Base-by-base conservation (phyloP, 306 rosid species). In the Cicer chorassanicum region DNA sequence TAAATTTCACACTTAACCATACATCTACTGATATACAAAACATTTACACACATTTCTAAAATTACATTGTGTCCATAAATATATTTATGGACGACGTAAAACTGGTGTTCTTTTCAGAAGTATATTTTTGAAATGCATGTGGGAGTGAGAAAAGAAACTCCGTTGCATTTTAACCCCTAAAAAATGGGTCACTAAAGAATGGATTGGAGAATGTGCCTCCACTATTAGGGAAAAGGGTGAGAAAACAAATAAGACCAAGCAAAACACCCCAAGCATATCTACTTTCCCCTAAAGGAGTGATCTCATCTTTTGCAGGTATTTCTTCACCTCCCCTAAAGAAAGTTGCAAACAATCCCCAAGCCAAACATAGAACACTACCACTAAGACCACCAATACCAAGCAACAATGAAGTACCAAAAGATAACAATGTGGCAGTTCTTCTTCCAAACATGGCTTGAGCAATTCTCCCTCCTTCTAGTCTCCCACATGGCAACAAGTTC, bases 381-480 rank as follows among this genome's bases (percentile, higher is more conserved):
- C 97, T 93, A 69, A 93, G 83, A 46, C 98, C 97, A 1, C 97
- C 98, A 1, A 88, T 63, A n/a, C 97, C 96, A 1, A 93, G 96
- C 82, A 93, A 61, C 9, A 93, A 77, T 0, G 97, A 93, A 1
- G 97, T 88, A 16, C 84, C 89, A 51, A 88, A 89, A 0, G 98
- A 93, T 34, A 93, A 91, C 43, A 93, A 46, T 0, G 90, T 56
- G 0, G 97, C 92, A 0, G 89, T 89, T 79, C 85, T 87, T 85
- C 97, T 87, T 12, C 97, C 97, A 7, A 93, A 86, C 90, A 93
- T 87, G 77, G 98, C 98, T 76, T 93, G 98, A 0, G 91, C 92
- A 29, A 93, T 93, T 38, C 98, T 89, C 21, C 98, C 98, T 72
- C 98, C 98, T 84, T 93, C 98, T 2, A 93, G 88, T 80, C 96